A percentile compares a stretch with the other conserved stretches of the same genome.
Evolutionary conservation across 352 stramenopile genomes (phyloP).

Genomic region (Globisporangium parvum): DNA sequence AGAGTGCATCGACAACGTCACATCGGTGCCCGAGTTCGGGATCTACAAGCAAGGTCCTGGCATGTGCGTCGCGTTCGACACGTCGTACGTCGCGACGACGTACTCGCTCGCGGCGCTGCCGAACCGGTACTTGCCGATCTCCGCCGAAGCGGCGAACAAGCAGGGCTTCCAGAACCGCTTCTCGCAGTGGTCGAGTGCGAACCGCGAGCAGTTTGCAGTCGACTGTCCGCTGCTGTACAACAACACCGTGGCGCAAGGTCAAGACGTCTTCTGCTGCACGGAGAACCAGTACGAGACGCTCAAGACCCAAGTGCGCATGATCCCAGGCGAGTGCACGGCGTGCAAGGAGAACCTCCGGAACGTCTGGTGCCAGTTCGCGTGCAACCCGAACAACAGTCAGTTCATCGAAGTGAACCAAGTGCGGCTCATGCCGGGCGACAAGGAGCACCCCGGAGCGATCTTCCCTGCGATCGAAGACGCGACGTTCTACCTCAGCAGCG

Average conservation of each 20-base stretch:
- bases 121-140: slow-evolving; percentile 65
- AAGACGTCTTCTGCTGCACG: slow-evolving; percentile 71
- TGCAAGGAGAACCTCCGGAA: slow-evolving; percentile 76
- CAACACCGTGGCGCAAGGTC: slow-evolving; percentile 35
- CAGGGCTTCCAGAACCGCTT: slow-evolving; percentile 69
- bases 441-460: slow-evolving; percentile 33
- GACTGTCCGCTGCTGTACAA: slow-evolving; percentile 74
- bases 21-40: slow-evolving; percentile 36
- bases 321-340: slow-evolving; percentile 50
- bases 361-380: slow-evolving; percentile 77
- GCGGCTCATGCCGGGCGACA: slow-evolving; percentile 47
- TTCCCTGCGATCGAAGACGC: slow-evolving; percentile 65
- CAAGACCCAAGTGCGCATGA: slow-evolving; percentile 50
- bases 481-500: slow-evolving; percentile 60
- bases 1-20: slow-evolving; percentile 54
- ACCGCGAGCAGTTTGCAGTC: slow-evolving; percentile 54
- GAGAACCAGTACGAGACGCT: slow-evolving; percentile 66
- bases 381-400: slow-evolving; percentile 71
- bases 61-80: slow-evolving; percentile 59
- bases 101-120: slow-evolving; percentile 25
- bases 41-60: slow-evolving; percentile 41
- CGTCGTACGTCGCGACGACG: slow-evolving; percentile 47
- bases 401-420: slow-evolving; percentile 72
- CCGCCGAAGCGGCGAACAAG: slow-evolving; percentile 37
- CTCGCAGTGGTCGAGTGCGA: slow-evolving; percentile 50